These are phyloP conservation scores for Tanacetum coccineum DNA, from an alignment of 129 eudicot genomes.

Conservation along the genomic window DNA sequence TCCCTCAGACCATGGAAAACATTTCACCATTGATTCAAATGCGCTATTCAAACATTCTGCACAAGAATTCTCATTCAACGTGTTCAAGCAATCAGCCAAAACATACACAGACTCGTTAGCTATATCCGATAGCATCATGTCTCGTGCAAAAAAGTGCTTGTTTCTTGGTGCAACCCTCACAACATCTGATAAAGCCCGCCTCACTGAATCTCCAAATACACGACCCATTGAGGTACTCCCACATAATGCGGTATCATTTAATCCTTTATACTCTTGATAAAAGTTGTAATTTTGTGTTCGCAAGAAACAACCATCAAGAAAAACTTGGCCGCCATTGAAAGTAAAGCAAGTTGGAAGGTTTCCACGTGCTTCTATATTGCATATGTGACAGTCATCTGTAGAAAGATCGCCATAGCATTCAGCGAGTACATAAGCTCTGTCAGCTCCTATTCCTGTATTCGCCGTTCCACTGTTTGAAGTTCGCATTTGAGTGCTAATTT, in stretches of 20 bases:
- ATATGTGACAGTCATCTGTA: conserved; percentile 47
- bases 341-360: conserved; percentile 57
- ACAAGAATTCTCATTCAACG: conserved; percentile 44
- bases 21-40: conserved; percentile 33
- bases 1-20: conserved; percentile 58
- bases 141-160: conserved; percentile 30
- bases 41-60: conserved; percentile 52
- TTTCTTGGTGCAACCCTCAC: conserved; percentile 36
- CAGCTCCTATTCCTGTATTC: conserved; percentile 38
- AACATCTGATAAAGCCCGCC: conserved; percentile 38
- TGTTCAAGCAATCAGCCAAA: conserved; percentile 67
- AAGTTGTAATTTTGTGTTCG: conserved; percentile 46
- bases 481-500: conserved; percentile 47
- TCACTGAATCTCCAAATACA: conserved; percentile 32
- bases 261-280: conserved; percentile 42
- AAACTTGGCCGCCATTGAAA: conserved; percentile 40
- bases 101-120: conserved; percentile 40
- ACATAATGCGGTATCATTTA: conserved; percentile 35
- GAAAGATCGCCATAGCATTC: conserved; percentile 80
- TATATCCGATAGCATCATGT: conserved; percentile 15
- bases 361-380: conserved; percentile 57
- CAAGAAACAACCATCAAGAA: conserved; percentile 68
- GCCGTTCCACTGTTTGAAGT: conserved; percentile 43
- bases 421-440: conserved; percentile 39
- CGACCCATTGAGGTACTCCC: conserved; percentile 40